phyloP scores from a whole-genome alignment of 768 basidiomycete genomes.

The Inosperma sp. region DNA sequence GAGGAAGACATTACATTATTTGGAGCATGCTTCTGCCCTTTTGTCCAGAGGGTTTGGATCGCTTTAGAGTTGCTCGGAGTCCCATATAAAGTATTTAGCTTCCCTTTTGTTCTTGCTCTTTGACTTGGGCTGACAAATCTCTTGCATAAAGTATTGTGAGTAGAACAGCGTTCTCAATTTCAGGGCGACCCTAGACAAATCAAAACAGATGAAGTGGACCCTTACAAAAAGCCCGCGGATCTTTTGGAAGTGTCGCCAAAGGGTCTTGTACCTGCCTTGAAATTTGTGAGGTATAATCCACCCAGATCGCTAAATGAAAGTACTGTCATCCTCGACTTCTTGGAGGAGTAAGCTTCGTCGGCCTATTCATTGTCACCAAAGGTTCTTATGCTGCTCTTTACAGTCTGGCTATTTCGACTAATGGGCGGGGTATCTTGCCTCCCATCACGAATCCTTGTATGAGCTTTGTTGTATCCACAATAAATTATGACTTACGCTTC shows the following conservation, averaged over 20 bases:
- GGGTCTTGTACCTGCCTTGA: conserved; percentile 71
- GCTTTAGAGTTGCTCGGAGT: conserved; percentile 65
- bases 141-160: conserved; percentile 16
- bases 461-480: conserved; percentile 16
- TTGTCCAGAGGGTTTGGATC: conserved; percentile 80
- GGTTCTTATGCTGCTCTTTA: background rate
- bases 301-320: conserved; percentile 72
- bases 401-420: conserved; percentile 49
- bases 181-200: background rate
- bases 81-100: conserved; percentile 57
- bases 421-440: conserved; percentile 52
- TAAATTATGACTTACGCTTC: background rate
- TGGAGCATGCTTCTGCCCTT: conserved; percentile 72
- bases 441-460: conserved; percentile 54
- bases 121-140: background rate
- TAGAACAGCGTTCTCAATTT: conserved; percentile 12
- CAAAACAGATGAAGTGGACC: conserved; percentile 67
- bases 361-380: background rate
- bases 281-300: conserved; percentile 48
- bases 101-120: background rate
- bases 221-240: conserved; percentile 76
- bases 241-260: conserved; percentile 80
- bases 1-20: conserved; percentile 62
- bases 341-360: conserved; percentile 60
- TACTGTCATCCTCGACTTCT: conserved; percentile 71